Conservation (phyloP, 768 basidiomycete species). For the Auricularia heimuer region DNA sequence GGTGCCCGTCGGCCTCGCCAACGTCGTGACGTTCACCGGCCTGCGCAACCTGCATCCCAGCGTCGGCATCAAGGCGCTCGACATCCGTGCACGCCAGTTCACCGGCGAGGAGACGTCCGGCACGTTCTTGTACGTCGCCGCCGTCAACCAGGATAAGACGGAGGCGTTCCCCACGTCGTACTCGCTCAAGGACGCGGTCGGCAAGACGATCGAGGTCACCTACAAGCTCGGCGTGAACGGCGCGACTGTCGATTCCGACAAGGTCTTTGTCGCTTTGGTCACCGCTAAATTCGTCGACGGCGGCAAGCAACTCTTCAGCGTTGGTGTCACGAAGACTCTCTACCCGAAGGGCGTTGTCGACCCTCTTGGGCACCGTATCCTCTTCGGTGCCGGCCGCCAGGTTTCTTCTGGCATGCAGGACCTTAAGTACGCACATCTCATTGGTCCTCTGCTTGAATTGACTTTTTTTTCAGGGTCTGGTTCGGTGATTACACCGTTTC, state of each 20-base stretch:
- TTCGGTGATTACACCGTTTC: too few relatives aligned
- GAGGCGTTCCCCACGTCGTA: neutral
- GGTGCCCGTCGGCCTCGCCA: neutral
- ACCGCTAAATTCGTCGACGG: neutral
- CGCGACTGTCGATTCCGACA: neutral
- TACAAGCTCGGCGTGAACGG: neutral
- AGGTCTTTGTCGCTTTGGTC: neutral
- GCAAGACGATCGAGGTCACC: slow-evolving; percentile 1
- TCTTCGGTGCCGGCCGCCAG: too few relatives aligned
- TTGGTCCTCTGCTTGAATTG: too few relatives aligned
- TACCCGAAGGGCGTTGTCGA: neutral
- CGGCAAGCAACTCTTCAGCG: neutral
- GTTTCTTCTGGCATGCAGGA: too few relatives aligned
- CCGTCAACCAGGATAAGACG: neutral
- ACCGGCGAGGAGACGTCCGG: neutral
- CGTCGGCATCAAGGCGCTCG: slow-evolving; percentile 1
- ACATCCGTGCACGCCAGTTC: neutral
- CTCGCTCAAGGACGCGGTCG: neutral
- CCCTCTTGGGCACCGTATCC: too few relatives aligned
- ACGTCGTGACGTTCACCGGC: neutral
- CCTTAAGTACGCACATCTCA: too few relatives aligned
- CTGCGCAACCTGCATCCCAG: neutral
- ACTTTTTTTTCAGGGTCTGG: too few relatives aligned
- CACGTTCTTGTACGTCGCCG: neutral
- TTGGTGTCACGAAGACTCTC: neutral